Percentiles rank a stretch among this genome's conserved stretches.
Conservation (phyloP, 2,329 filamentous ascomycete species). For the Colletotrichum sp. region DNA sequence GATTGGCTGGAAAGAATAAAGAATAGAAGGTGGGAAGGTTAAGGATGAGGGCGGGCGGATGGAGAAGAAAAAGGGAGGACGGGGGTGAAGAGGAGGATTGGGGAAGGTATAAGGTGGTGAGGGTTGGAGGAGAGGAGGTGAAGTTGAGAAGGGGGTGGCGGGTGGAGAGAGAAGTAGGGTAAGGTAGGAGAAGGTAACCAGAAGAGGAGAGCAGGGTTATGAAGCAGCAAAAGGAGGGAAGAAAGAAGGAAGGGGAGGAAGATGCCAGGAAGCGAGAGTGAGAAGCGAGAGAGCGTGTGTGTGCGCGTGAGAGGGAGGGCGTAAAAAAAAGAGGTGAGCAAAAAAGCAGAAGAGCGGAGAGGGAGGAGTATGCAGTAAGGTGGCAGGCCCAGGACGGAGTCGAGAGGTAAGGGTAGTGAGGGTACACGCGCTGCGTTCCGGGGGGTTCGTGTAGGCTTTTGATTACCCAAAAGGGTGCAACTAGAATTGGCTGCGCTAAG, state of each 20-base stretch:
- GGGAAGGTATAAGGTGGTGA: constrained; percentile 28
- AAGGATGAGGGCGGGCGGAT: constrained; percentile 32
- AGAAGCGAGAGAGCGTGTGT: constrained; percentile 25
- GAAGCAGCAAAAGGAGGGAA: constrained; percentile 29
- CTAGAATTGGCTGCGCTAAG: constrained; percentile 45
- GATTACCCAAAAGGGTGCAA: constrained; percentile 41
- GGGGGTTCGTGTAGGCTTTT: constrained; percentile 30
- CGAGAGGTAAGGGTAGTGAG: constrained; percentile 12
- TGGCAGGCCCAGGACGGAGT: neutral
- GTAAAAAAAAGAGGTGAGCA: neutral
- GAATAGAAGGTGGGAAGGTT: constrained; percentile 32
- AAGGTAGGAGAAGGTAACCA: constrained; percentile 4
- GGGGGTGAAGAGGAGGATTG: constrained; percentile 27
- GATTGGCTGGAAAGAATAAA: constrained; percentile 28
- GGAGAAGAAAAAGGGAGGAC: neutral
- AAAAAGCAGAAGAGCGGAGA: constrained; percentile 13
- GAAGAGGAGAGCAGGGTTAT: constrained; percentile 33
- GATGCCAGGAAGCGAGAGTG: constrained; percentile 31
- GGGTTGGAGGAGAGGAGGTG: constrained; percentile 25
- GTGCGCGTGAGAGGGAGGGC: neutral
- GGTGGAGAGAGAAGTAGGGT: constrained; percentile 24
- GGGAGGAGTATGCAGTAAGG: neutral
- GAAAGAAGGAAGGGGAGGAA: constrained; percentile 34
- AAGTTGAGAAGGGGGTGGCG: constrained; percentile 21
- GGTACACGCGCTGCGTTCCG: neutral